A percentile compares a stretch with the other conserved stretches of the same genome.
phyloP scores from a whole-genome alignment of 768 basidiomycete species.

The Lactifluus rugatus region DNA sequence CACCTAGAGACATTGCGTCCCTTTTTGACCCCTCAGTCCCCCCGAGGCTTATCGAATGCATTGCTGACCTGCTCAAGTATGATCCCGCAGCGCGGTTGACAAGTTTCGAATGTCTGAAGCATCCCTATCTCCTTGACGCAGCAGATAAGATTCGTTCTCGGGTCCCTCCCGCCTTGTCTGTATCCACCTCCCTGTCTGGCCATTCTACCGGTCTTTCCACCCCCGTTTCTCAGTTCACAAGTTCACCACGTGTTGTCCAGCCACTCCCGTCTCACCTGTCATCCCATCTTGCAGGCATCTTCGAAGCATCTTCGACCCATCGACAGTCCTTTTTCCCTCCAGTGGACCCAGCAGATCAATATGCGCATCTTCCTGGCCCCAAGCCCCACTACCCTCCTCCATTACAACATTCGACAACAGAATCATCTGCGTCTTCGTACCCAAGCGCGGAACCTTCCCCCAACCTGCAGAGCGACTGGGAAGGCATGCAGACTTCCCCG shows the following conservation, averaged over 20 bases:
- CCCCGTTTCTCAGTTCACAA: slow-evolving; percentile 14
- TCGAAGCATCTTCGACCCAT: slow-evolving; percentile 16
- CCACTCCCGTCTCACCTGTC: slow-evolving; percentile 9
- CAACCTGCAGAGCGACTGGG: slow-evolving; percentile 28
- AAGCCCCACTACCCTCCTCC: slow-evolving; percentile 16
- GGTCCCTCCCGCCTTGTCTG: slow-evolving; percentile 12
- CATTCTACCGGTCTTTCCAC: slow-evolving; percentile 26
- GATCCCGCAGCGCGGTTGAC: slow-evolving; percentile 84
- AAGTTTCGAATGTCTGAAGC: slow-evolving; percentile 76
- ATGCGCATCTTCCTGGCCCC: slow-evolving; percentile 6
- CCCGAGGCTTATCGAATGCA: slow-evolving; percentile 77
- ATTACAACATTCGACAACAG: slow-evolving; percentile 17
- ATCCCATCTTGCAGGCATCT: slow-evolving; percentile 6
- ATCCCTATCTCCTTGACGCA: slow-evolving; percentile 82
- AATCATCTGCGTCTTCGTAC: slow-evolving; percentile 16
- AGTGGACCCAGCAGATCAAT: slow-evolving; percentile 12
- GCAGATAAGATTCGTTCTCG: slow-evolving; percentile 28
- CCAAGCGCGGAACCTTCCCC: slow-evolving; percentile 18
- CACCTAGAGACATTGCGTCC: slow-evolving; percentile 55
- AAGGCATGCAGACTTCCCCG: slow-evolving; percentile 56
- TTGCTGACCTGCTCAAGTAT: slow-evolving; percentile 84
- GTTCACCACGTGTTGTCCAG: slow-evolving; percentile 17
- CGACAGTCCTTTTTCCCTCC: slow-evolving; percentile 17
- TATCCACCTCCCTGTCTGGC: slow-evolving; percentile 27
- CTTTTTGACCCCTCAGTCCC: slow-evolving; percentile 77